Base-by-base conservation (phyloP, 352 stramenopile species). In the Phytophthora foliorum region DNA sequence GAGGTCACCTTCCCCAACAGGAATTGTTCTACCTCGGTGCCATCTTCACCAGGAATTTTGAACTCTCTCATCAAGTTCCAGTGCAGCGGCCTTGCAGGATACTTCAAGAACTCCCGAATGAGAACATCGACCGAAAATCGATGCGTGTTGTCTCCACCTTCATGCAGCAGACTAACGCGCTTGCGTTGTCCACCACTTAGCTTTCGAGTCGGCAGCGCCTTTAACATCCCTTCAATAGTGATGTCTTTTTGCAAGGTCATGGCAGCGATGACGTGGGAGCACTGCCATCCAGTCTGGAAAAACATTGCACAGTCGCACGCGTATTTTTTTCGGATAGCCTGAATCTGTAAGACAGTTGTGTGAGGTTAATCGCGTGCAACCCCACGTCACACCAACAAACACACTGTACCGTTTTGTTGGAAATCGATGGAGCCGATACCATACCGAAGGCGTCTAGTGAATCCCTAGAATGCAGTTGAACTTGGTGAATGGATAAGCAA, bases 31-130 rank as follows among this genome's bases (percentile, higher is more conserved):
- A 46, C 6, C 0, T 27, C 16, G 0, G 21, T n/a, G 4, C 27
- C 55, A n/a, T 34, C 42, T n/a, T 53, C 41, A 4, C 7, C n/a
- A 1, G 1, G 4, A 3, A 51, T 7, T n/a, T 22, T 39, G 21
- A 62, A 54, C n/a, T 54, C 41, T 3, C 19, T 14, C 27, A 54
- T 62, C 17, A 62, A 4, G 29, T 62, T 53, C 29, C 55, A 54
- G 21, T 62, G 55, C 0, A 54, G 42, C 2, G 42, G 41, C 6
- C 4, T 45, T 16, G 39, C 39, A 17, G 54, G 38, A 42, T 19
- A 9, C 17, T 41, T 41, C 0, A 61, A 8, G 21, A 44, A 50
- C 0, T 61, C 22, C n/a, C 36, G 52, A n/a, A 59, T 38, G 6
- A 46, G 31, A 10, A 57, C 50, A 25, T 59, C 38, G 1, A 59